Base-by-base conservation (phyloP, 495 filamentous ascomycete species). In the Aspergillus olivimuriae region DNA sequence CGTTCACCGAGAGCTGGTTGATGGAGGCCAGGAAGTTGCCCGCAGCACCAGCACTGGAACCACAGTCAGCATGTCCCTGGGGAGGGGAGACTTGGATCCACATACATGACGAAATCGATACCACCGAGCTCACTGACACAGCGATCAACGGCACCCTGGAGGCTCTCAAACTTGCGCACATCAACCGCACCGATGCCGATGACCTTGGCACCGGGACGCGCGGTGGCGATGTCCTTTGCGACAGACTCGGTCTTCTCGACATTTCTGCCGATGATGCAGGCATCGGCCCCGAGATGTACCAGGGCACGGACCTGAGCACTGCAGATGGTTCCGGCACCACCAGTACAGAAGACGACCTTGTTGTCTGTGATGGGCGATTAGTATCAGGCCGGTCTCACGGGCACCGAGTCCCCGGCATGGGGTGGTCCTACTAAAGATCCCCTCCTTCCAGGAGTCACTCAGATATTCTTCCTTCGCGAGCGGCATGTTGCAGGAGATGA, bases 11-110 rank as follows among this genome's bases (percentile, higher is more conserved):
- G 3, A 96, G 75, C 45, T 83, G 83, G 17, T 81, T 69, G 51
- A 97, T 87, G 1, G 91, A 84, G 4, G 91, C 84, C 17, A 98
- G 76, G 73, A 98, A 98, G 64, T 98, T 98, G 24, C 92, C 92
- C 10, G 92, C 92, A 21, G 92, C 92, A 38, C 92, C 92, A 28
- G 90, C 90, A 60, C 87, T 94, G 52, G 3, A 41, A 39, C 4
- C 5, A 4, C 34, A 24, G 10, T n/a, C n/a, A n/a, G n/a, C n/a
- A n/a, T n/a, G n/a, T n/a, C n/a, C n/a, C n/a, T n/a, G n/a, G n/a
- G n/a, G 24, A 40, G 6, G 4, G 14, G 9, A n/a, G 1, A 12
- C n/a, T 4, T 10, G n/a, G 33, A 23, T 38, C 12, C 7, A 34
- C 78, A 44, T 68, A 92, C 88, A 98, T 89, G n/a, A 94, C 87